A percentile compares a stretch with the other conserved stretches of the same genome.
phyloP scores from a whole-genome alignment of 345 rosid genomes.

The Mallotus nudiflorus region DNA sequence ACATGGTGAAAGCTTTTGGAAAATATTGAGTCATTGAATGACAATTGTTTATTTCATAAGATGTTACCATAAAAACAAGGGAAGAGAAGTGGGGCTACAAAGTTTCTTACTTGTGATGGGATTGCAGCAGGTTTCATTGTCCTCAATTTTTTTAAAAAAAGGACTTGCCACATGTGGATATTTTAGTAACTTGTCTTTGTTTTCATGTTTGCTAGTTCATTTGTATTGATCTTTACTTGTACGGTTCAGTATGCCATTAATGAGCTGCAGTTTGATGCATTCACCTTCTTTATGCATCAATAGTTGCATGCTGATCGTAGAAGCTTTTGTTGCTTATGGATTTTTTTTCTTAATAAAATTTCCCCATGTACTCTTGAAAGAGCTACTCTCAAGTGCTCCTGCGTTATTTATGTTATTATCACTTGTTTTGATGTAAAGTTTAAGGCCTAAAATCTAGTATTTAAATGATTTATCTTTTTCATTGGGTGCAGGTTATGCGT shows the following conservation, averaged over 20 bases:
- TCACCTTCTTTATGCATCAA: neutral
- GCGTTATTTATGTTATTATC: neutral
- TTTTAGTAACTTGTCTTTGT: neutral
- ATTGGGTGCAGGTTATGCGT: conserved; percentile 66
- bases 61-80: no score
- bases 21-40: no score
- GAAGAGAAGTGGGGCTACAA: no score
- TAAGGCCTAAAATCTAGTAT: neutral
- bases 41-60: no score
- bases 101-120: no score
- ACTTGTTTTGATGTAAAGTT: neutral
- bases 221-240: neutral
- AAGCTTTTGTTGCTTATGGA: neutral
- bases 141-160: neutral
- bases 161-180: neutral
- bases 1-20: no score
- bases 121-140: no score
- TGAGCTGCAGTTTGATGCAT: neutral
- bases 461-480: conserved; percentile 1
- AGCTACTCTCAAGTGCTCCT: neutral
- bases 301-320: neutral
- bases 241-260: neutral
- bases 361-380: neutral
- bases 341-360: neutral
- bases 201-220: neutral